These are phyloP conservation scores for Pythium guiyangense DNA, from an alignment of 352 stramenopile species.

Conservation along the genomic window DNA sequence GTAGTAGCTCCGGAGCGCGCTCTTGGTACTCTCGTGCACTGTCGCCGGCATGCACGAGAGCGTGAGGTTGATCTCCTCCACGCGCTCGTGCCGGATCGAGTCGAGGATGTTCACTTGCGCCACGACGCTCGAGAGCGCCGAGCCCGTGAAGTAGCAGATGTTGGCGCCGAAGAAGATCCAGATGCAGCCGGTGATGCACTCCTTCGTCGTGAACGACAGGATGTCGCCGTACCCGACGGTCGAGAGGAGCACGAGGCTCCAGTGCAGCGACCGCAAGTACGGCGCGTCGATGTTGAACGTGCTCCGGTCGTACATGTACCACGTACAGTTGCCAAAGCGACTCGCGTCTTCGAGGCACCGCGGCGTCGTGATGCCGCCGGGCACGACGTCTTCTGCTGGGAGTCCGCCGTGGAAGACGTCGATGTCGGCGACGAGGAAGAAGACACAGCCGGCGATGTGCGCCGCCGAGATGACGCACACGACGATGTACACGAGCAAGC, in stretches of 20 bases:
- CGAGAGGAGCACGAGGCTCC: constrained; percentile 70
- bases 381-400: constrained; percentile 16
- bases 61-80: constrained; percentile 60
- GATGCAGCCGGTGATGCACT: constrained; percentile 46
- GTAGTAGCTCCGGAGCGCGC: constrained; percentile 55
- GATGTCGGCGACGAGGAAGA: constrained; percentile 49
- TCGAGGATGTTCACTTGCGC: constrained; percentile 44
- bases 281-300: constrained; percentile 54
- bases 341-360: constrained; percentile 20
- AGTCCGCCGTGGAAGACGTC: constrained; percentile 39
- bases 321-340: constrained; percentile 56
- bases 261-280: constrained; percentile 59
- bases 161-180: constrained; percentile 73
- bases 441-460: constrained; percentile 48
- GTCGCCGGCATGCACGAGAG: constrained; percentile 32
- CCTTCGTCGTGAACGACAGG: constrained; percentile 19
- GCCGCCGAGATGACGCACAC: constrained; percentile 33
- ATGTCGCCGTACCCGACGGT: constrained; percentile 59
- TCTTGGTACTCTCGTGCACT: constrained; percentile 45
- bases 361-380: constrained; percentile 3
- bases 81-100: constrained; percentile 39
- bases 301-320: constrained; percentile 69
- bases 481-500: constrained; percentile 46
- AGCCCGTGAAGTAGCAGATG: constrained; percentile 70
- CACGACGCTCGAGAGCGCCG: constrained; percentile 50